These are phyloP conservation scores for Alternaria hordeiaustralica DNA, from an alignment of 2,329 filamentous ascomycete genomes.

Conservation along the genomic window DNA sequence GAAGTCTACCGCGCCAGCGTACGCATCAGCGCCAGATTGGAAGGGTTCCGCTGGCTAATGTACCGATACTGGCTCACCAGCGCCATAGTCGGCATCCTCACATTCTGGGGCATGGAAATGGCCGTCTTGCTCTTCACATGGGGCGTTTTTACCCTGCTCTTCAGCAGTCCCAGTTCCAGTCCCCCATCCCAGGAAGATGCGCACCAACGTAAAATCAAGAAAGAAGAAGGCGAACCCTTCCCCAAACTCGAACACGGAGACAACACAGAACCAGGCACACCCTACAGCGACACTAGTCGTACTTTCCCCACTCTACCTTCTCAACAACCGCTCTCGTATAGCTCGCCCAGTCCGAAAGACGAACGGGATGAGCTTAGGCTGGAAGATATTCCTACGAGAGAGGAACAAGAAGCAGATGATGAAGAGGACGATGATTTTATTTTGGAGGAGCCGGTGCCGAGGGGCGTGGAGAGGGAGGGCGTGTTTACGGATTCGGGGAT, in stretches of 20 bases:
- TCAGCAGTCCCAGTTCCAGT: constrained; percentile 22
- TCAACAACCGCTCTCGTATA: constrained; percentile 52
- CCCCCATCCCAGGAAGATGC: background rate
- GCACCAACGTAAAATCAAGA: background rate
- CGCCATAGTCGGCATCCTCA: constrained; percentile 69
- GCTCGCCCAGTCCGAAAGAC: constrained; percentile 32
- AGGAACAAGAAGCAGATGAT: constrained; percentile 52
- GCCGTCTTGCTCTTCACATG: constrained; percentile 70
- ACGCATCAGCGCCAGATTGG: constrained; percentile 74
- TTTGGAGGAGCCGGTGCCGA: constrained; percentile 39
- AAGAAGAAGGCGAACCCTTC: constrained; percentile 12
- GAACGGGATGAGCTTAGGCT: constrained; percentile 19
- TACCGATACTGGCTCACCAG: constrained; percentile 77
- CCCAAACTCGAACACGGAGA: background rate
- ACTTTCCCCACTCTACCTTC: constrained; percentile 57
- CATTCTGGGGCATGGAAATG: constrained; percentile 82
- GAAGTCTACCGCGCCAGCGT: constrained; percentile 78
- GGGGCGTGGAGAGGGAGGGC: constrained; percentile 9
- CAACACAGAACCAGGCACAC: constrained; percentile 26
- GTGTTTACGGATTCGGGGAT: constrained; percentile 53
- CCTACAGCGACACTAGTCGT: constrained; percentile 55
- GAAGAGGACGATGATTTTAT: constrained; percentile 55
- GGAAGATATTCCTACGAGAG: constrained; percentile 29
- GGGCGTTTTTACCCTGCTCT: constrained; percentile 59
- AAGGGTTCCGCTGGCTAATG: constrained; percentile 77